Evolutionary conservation across 2,329 filamentous ascomycete species (phyloP).

Genomic region (Blumeria graminis): DNA sequence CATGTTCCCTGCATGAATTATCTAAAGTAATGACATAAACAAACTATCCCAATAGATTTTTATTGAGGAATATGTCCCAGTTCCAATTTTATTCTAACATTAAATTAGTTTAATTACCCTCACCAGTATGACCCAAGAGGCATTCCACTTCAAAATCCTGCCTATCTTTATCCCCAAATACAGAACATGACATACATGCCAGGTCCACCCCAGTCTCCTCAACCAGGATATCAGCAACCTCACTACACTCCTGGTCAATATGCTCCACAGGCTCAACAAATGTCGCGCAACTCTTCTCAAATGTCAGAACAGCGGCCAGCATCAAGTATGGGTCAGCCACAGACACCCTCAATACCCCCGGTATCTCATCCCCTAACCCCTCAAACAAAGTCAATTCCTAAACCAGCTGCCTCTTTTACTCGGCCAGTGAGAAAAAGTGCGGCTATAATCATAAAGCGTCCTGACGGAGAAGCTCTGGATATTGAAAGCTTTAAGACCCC

Average conservation of each 20-base stretch:
- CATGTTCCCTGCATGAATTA: too few species aligned
- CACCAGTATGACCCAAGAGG: conserved; percentile 25
- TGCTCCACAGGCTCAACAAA: conserved; percentile 29
- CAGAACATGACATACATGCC: conserved; percentile 24
- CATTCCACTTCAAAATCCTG: conserved; percentile 18
- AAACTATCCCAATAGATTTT: too few species aligned
- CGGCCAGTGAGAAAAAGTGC: conserved; percentile 31
- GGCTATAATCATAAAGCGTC: conserved; percentile 64
- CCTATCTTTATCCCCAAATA: conserved; percentile 18
- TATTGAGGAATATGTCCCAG: too few species aligned
- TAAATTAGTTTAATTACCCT: conserved; percentile 32
- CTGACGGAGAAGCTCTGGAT: conserved; percentile 54
- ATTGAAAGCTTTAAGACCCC: conserved; percentile 33
- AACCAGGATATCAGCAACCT: conserved; percentile 22
- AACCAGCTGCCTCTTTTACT: conserved; percentile 17
- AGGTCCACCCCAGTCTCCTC: conserved; percentile 22
- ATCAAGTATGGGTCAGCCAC: conserved; percentile 16
- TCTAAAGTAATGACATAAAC: too few species aligned
- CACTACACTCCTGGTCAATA: conserved; percentile 16
- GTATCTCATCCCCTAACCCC: conserved; percentile 31
- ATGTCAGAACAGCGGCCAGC: conserved; percentile 37
- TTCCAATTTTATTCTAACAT: conserved; percentile 11
- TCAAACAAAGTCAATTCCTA: conserved; percentile 21
- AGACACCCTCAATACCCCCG: conserved; percentile 14
- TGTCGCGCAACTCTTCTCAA: conserved; percentile 70